Conservation (phyloP, 164 flowering plant genomes). For the Buxus sempervirens region DNA sequence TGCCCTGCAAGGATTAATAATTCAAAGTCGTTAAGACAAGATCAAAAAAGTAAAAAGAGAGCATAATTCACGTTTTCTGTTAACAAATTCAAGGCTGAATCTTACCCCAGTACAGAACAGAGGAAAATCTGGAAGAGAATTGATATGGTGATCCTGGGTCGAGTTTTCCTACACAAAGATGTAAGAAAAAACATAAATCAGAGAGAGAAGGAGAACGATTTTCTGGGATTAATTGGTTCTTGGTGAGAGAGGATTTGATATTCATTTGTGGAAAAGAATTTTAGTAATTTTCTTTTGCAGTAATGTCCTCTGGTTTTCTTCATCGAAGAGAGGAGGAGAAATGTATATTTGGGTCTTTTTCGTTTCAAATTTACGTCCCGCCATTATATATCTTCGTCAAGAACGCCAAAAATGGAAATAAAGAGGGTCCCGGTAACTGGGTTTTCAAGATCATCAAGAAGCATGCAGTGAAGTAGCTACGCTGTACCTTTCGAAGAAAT, state of each 20-base stretch:
- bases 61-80: no score
- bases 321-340: no score
- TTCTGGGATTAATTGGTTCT: no score
- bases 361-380: no score
- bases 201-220: neutral
- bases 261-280: no score
- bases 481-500: constrained; percentile 64
- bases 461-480: neutral
- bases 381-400: no score
- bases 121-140: constrained; percentile 46
- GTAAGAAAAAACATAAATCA: neutral
- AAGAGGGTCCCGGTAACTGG: neutral
- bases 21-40: neutral
- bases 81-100: neutral
- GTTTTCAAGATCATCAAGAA: neutral
- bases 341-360: no score
- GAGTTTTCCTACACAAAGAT: constrained; percentile 42
- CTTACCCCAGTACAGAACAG: constrained; percentile 66
- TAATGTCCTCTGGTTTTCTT: no score
- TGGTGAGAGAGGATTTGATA: no score
- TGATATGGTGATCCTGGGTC: constrained; percentile 35
- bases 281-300: no score
- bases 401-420: neutral
- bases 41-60: neutral
- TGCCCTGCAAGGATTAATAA: constrained; percentile 24